phyloP scores from a whole-genome alignment of 352 stramenopile genomes.

The Globisporangium irregulare region DNA sequence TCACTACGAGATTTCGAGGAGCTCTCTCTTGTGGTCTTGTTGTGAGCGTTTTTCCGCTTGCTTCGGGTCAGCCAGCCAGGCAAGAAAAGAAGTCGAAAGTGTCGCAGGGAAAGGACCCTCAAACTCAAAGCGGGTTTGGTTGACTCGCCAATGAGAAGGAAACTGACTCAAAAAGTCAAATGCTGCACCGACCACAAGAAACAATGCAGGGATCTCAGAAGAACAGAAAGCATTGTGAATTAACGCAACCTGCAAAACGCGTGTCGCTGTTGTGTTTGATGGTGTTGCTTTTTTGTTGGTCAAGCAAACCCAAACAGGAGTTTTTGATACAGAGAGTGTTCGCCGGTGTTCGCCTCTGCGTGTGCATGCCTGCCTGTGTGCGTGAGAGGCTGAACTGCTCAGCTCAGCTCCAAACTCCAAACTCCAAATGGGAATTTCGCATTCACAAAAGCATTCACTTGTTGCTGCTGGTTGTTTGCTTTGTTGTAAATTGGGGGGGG shows the following conservation, averaged over 20 bases:
- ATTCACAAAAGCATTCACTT: background rate
- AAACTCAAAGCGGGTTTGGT: background rate
- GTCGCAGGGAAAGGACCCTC: slow-evolving; percentile 6
- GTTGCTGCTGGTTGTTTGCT: background rate
- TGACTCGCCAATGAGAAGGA: background rate
- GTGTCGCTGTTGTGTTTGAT: background rate
- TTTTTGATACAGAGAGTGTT: slow-evolving; percentile 7
- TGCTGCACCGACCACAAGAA: background rate
- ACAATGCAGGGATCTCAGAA: no score
- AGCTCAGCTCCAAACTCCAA: background rate
- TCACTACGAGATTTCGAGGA: background rate
- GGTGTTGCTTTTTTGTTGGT: background rate
- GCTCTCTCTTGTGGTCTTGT: background rate
- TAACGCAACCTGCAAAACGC: background rate
- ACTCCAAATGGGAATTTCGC: background rate
- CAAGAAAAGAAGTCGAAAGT: slow-evolving; percentile 1
- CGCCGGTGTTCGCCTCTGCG: background rate
- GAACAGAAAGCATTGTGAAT: background rate
- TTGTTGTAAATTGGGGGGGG: background rate
- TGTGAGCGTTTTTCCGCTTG: background rate
- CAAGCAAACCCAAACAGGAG: background rate
- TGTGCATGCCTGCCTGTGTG: background rate
- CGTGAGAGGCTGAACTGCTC: background rate
- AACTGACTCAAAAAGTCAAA: background rate
- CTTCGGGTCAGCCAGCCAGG: background rate